Percentiles rank a stretch among this genome's conserved stretches.
Conservation (phyloP, 2,329 filamentous ascomycete genomes). For the Thielaviopsis populi region DNA sequence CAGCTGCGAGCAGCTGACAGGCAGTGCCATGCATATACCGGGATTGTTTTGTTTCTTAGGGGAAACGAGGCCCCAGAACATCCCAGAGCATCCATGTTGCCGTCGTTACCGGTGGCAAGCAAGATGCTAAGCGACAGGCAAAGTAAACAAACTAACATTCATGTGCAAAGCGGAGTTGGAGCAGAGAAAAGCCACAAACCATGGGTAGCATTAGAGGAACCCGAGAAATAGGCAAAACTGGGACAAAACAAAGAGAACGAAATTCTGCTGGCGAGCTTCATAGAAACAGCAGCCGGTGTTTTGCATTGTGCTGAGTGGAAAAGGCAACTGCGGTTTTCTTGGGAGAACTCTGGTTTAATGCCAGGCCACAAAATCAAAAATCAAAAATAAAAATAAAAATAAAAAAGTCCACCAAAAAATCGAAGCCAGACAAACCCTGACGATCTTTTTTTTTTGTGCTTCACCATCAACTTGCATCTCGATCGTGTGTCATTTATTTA, state of each 20-base stretch:
- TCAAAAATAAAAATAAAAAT: background rate
- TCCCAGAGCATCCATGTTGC: background rate
- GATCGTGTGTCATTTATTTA: background rate
- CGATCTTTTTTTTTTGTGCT: background rate
- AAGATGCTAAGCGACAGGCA: background rate
- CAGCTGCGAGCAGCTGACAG: background rate
- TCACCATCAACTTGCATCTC: background rate
- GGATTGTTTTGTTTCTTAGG: background rate
- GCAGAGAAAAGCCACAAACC: background rate
- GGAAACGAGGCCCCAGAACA: background rate
- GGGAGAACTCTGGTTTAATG: slow-evolving; percentile 1
- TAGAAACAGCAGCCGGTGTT: background rate
- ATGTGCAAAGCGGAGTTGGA: background rate
- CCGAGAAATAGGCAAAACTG: too few relatives aligned
- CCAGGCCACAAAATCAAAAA: background rate
- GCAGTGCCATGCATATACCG: too few relatives aligned
- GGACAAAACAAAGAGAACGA: background rate
- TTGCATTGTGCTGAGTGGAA: background rate
- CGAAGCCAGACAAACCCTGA: background rate
- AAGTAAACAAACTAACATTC: slow-evolving; percentile 2
- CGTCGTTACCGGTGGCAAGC: background rate
- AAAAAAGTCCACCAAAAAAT: background rate
- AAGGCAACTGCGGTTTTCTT: background rate
- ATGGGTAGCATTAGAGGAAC: too few relatives aligned
- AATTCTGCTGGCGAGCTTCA: background rate